A percentile compares a stretch with the other conserved stretches of the same genome.
Evolutionary conservation across 148 eudicot species (phyloP).

Genomic region (Fagopyrum esculentum): DNA sequence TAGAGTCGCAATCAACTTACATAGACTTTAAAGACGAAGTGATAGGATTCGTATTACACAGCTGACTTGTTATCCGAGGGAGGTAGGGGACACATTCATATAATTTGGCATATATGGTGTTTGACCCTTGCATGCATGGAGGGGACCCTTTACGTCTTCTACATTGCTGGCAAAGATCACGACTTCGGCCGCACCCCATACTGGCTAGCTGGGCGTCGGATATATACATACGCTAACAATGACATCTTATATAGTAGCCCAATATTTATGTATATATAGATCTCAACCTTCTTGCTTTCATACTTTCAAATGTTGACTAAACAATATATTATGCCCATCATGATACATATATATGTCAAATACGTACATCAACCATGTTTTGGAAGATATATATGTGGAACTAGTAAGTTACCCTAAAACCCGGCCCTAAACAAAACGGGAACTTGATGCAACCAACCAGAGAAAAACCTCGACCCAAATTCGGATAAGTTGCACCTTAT

Average conservation of each 20-base stretch:
- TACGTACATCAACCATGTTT: background rate
- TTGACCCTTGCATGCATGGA: constrained; percentile 1
- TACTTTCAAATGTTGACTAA: background rate
- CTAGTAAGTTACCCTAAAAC: no score
- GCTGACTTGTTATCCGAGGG: no score
- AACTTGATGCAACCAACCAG: no score
- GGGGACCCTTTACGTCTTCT: background rate
- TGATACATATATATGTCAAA: no score
- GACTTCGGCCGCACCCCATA: background rate
- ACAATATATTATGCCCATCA: background rate
- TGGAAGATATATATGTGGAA: background rate
- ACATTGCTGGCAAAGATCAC: constrained; percentile 1
- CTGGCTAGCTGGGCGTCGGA: background rate
- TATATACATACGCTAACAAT: background rate
- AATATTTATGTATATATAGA: background rate
- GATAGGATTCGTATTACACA: no score
- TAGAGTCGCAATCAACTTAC: no score
- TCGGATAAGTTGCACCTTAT: no score
- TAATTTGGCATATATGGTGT: background rate
- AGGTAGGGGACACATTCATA: no score
- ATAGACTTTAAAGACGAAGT: no score
- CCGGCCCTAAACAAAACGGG: no score
- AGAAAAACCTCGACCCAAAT: no score
- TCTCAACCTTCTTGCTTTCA: background rate
- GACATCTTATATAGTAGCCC: background rate